These are phyloP conservation scores for Ehretia macrophylla DNA, from an alignment of 257 asterid species.

Conservation along the genomic window DNA sequence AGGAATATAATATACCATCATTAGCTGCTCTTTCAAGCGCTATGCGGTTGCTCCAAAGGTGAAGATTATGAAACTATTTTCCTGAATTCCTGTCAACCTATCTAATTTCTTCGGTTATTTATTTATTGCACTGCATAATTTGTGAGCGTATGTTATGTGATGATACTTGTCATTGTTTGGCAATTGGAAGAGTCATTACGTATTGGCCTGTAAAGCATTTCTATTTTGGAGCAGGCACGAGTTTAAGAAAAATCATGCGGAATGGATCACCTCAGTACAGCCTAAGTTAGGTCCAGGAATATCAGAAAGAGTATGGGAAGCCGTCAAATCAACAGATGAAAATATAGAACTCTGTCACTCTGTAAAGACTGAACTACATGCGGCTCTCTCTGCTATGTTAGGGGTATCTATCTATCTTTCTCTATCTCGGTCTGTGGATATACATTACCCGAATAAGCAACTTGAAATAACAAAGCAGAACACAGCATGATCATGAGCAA, in stretches of 20 bases:
- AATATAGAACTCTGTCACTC: conserved; percentile 37
- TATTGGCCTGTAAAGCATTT: conserved; percentile 4
- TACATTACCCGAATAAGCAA: not conserved
- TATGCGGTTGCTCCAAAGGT: conserved; percentile 82
- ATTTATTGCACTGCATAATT: not conserved
- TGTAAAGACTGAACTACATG: conserved; percentile 54
- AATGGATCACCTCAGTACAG: conserved; percentile 63
- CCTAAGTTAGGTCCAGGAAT: conserved; percentile 81
- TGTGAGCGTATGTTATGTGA: not conserved
- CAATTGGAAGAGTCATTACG: not conserved
- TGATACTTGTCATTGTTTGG: not conserved
- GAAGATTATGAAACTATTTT: conserved; percentile 7
- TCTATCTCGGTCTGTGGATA: not conserved
- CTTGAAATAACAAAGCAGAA: no score
- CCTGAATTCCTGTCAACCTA: not conserved
- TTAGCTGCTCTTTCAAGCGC: conserved; percentile 76
- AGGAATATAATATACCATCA: conserved; percentile 49
- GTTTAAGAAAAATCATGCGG: conserved; percentile 82
- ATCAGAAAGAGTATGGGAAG: conserved; percentile 72
- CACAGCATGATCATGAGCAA: no score
- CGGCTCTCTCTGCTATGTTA: conserved; percentile 54
- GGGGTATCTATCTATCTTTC: conserved; percentile 43
- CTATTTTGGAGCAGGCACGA: conserved; percentile 46
- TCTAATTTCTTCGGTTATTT: not conserved
- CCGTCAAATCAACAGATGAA: conserved; percentile 54